Evolutionary conservation across 1,139 yeast genomes (phyloP).

Genomic region (Yamadazyma aaseri): DNA sequence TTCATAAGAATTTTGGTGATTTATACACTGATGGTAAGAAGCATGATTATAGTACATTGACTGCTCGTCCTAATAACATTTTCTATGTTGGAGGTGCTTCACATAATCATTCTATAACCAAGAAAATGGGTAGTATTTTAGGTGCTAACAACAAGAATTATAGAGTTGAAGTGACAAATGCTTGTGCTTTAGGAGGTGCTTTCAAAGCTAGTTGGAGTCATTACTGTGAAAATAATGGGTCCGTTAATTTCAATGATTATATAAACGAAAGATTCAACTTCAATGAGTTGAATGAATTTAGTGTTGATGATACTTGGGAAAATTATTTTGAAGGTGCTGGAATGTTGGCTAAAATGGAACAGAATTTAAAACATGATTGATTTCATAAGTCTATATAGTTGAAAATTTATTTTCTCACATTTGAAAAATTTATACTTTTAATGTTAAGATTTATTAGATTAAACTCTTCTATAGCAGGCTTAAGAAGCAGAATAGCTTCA

Average conservation of each 20-base stretch:
- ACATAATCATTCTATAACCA: constrained; percentile 63
- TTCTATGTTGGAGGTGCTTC: constrained; percentile 91
- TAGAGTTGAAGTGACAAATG: constrained; percentile 77
- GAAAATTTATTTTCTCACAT: neutral
- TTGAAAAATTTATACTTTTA: constrained; percentile 1
- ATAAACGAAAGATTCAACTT: constrained; percentile 43
- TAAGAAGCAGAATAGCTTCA: constrained; percentile 6
- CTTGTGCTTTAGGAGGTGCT: constrained; percentile 96
- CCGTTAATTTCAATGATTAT: constrained; percentile 43
- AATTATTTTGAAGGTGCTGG: constrained; percentile 52
- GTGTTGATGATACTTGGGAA: constrained; percentile 44
- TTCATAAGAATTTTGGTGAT: constrained; percentile 37
- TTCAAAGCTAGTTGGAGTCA: constrained; percentile 78
- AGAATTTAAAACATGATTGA: constrained; percentile 23
- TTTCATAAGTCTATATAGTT: neutral
- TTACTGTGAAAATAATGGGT: constrained; percentile 32
- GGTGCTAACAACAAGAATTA: constrained; percentile 65
- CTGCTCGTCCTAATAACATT: constrained; percentile 64
- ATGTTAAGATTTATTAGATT: constrained; percentile 15
- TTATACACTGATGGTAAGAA: constrained; percentile 50
- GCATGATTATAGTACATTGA: constrained; percentile 41
- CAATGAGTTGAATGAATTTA: constrained; percentile 46
- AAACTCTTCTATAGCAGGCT: constrained; percentile 13
- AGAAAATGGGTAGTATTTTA: constrained; percentile 67
- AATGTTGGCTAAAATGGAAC: constrained; percentile 49